phyloP scores from a whole-genome alignment of 345 rosid species.

The Pistacia vera region DNA sequence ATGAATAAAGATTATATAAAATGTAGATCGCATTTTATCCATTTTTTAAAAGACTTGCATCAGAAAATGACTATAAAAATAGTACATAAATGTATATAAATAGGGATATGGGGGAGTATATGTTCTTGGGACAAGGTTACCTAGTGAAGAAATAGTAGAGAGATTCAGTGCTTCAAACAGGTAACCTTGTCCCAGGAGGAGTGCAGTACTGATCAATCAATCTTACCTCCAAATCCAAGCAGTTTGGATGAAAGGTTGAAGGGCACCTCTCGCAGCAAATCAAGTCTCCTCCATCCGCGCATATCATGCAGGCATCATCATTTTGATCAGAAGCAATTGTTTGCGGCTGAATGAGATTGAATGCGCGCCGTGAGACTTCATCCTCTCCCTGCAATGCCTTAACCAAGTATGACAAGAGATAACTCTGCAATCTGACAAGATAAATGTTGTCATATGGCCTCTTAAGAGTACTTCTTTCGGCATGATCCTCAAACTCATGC shows the following conservation, averaged over 20 bases:
- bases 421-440: not conserved
- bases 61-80: no score
- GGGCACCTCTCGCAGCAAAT: conserved; percentile 36
- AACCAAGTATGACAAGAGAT: conserved; percentile 6
- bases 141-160: no score
- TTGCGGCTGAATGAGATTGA: not conserved
- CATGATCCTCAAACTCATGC: conserved; percentile 27
- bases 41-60: no score
- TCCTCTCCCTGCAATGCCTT: not conserved
- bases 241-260: conserved; percentile 26
- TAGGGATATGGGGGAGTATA: no score
- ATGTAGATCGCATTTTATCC: no score
- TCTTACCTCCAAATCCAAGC: conserved; percentile 30
- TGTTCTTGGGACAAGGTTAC: no score
- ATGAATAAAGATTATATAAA: no score
- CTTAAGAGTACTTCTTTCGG: not conserved
- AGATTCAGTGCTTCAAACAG: no score
- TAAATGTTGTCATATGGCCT: conserved; percentile 16
- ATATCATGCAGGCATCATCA: conserved; percentile 35
- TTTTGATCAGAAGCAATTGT: not conserved
- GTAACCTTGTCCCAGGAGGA: no score
- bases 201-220: no score
- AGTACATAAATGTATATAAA: not conserved
- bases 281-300: conserved; percentile 36
- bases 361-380: not conserved